Percentiles rank a stretch among this genome's conserved stretches.
phyloP scores from a whole-genome alignment of 2,329 filamentous ascomycete genomes.

The Colletotrichum musicola region DNA sequence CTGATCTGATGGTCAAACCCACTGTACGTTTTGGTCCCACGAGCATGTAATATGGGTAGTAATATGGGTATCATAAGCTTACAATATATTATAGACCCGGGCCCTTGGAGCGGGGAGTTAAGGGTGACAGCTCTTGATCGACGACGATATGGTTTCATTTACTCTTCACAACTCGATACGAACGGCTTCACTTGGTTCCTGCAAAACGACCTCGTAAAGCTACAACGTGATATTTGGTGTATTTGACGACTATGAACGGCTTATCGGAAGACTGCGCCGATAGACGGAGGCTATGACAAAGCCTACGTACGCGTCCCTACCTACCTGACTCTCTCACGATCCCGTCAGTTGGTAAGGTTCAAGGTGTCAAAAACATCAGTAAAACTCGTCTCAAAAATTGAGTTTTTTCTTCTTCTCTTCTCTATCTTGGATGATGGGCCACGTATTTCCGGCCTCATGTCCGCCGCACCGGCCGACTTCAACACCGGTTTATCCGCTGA shows the following conservation, averaged over 20 bases:
- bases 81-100: constrained; percentile 21
- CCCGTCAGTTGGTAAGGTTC: constrained; percentile 20
- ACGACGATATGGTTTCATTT: background rate
- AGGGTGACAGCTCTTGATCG: background rate
- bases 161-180: background rate
- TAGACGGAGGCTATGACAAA: background rate
- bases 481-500: constrained; percentile 20
- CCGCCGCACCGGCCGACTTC: background rate
- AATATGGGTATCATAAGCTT: constrained; percentile 33
- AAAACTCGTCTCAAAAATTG: constrained; percentile 34
- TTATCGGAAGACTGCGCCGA: background rate
- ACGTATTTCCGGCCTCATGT: background rate
- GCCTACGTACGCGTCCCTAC: constrained; percentile 23
- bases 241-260: background rate
- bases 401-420: background rate
- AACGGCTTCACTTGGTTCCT: background rate
- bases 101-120: background rate
- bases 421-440: too few relatives aligned
- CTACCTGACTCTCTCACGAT: constrained; percentile 11
- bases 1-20: constrained; percentile 7
- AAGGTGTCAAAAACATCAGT: constrained; percentile 30
- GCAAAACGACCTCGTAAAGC: too few relatives aligned
- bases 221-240: too few relatives aligned
- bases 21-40: constrained; percentile 14
- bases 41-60: constrained; percentile 32